A percentile compares a stretch with the other conserved stretches of the same genome.
phyloP scores from a whole-genome alignment of 2,329 filamentous ascomycete species.

The Lecanosticta acicola region DNA sequence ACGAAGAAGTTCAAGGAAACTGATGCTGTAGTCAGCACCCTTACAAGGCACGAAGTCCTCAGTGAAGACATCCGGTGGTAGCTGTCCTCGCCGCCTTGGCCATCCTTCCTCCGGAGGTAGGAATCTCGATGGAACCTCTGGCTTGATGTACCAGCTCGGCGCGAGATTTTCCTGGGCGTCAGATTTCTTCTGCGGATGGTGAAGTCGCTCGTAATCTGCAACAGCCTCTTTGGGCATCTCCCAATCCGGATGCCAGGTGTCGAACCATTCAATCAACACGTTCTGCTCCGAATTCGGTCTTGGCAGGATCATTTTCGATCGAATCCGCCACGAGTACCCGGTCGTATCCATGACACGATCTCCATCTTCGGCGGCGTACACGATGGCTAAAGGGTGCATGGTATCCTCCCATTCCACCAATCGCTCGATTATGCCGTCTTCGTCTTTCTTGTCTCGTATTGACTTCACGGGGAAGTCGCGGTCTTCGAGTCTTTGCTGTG shows the following conservation, averaged over 20 bases:
- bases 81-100: not conserved
- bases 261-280: not conserved
- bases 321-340: not conserved
- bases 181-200: too few species aligned
- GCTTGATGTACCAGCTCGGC: not conserved
- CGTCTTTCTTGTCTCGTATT: not conserved
- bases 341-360: not conserved
- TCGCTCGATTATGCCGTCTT: not conserved
- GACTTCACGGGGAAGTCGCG: not conserved
- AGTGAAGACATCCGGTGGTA: not conserved
- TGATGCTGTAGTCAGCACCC: not conserved
- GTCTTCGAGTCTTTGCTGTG: not conserved
- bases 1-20: not conserved
- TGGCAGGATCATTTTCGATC: too few species aligned
- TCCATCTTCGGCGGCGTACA: not conserved
- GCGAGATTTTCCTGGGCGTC: not conserved
- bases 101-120: not conserved
- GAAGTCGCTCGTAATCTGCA: not conserved
- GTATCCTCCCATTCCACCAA: not conserved
- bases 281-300: not conserved
- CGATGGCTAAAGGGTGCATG: not conserved
- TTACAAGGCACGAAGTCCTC: not conserved
- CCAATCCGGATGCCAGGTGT: conserved; percentile 1
- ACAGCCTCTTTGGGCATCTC: not conserved
- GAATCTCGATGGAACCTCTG: too few species aligned